Base-by-base conservation (phyloP, 306 rosid species). In the Heteromeles arbutifolia region DNA sequence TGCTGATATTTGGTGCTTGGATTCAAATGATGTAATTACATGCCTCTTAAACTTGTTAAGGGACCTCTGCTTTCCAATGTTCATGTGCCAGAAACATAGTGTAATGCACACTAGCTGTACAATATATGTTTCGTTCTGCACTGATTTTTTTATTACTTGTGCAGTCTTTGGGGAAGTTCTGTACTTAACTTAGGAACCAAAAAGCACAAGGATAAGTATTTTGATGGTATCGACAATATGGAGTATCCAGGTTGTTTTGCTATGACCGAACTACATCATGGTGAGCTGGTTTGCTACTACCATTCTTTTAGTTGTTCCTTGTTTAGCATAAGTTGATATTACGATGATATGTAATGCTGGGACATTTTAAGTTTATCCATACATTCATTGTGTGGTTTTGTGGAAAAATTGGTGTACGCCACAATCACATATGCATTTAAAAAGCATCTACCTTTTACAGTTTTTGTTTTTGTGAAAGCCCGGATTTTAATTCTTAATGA, bases 141-240 rank as follows among this genome's bases (percentile, higher is more conserved):
- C 77, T 79, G 78, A 82, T 8, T 17, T 22, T 22, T 25, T 18
- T 26, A 3, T 19, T 29, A 26, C 50, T 24, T 63, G n/a, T 76
- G 83, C 84, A 92, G 99, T 76, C 92, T 95, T 8, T 95, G 99
- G 99, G 99, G 99, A 81, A 97, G 99, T 41, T 84, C 97, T 83
- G 91, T 95, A 31, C 62, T 95, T 79, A 95, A 95, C 80, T 67
- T 92, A 81, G 99, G 99, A 67, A 95, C 99, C 39, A 78, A 95
- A 88, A 95, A 92, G 56, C 99, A 95, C 61, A 89, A 64, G 90
- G 99, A 86, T 61, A 95, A 90, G 84, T 95, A 84, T 91, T 90
- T 75, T 69, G 93, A 92, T 75, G 97, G 90, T 54, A 95, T 95
- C 70, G 97, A 95, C 79, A 90, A 83, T 81, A 65, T 92, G 91